Conservation (phyloP, 2,329 filamentous ascomycete genomes). For the Calonectria pseudoreteaudii region DNA sequence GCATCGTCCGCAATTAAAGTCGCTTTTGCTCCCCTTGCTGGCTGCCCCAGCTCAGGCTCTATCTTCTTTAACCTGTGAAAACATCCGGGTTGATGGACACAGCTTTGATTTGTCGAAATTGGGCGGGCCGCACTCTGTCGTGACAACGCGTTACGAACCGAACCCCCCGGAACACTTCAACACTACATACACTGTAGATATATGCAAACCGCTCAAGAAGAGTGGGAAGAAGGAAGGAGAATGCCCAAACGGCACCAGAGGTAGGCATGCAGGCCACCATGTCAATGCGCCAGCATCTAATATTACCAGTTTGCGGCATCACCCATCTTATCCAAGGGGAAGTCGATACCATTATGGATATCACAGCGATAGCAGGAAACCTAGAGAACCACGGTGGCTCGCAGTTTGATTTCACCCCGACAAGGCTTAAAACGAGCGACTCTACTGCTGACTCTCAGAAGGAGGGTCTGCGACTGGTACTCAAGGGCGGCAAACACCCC, state of each 20-base stretch:
- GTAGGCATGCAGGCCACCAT: slow-evolving; percentile 53
- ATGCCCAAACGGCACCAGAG: slow-evolving; percentile 77
- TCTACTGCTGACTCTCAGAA: slow-evolving; percentile 73
- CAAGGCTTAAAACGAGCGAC: slow-evolving; percentile 73
- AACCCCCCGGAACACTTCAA: slow-evolving; percentile 67
- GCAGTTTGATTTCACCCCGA: slow-evolving; percentile 73
- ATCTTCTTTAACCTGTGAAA: slow-evolving; percentile 71
- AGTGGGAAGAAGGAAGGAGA: slow-evolving; percentile 67
- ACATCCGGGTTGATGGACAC: slow-evolving; percentile 68
- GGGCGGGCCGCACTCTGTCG: slow-evolving; percentile 75
- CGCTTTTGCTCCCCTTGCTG: slow-evolving; percentile 52
- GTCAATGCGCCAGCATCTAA: slow-evolving; percentile 19
- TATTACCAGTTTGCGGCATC: slow-evolving; percentile 77
- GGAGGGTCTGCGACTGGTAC: slow-evolving; percentile 78
- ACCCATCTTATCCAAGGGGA: slow-evolving; percentile 66
- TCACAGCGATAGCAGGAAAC: slow-evolving; percentile 81
- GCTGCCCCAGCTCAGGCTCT: slow-evolving; percentile 52
- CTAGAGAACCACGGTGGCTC: slow-evolving; percentile 69
- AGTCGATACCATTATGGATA: slow-evolving; percentile 62
- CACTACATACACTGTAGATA: slow-evolving; percentile 84
- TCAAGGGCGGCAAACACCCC: slow-evolving; percentile 70
- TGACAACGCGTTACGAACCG: slow-evolving; percentile 66
- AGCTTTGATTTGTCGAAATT: slow-evolving; percentile 74
- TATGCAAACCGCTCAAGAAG: slow-evolving; percentile 76
- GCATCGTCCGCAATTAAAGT: slow-evolving; percentile 53